These are phyloP conservation scores for Alternaria panax DNA, from an alignment of 2,329 filamentous ascomycete species.

Conservation along the genomic window DNA sequence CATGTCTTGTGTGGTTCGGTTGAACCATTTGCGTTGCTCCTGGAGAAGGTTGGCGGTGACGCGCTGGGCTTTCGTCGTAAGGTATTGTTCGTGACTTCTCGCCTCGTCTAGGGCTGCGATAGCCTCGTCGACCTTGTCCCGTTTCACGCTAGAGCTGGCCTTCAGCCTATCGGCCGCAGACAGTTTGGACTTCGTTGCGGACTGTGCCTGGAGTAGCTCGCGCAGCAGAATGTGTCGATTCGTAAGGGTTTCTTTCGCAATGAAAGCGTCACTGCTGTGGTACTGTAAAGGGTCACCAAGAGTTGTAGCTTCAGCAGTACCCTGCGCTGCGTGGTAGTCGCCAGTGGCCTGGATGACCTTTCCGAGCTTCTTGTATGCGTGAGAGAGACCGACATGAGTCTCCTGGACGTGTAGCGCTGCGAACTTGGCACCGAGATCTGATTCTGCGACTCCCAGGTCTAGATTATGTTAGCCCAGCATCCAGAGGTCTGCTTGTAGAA, in stretches of 20 bases:
- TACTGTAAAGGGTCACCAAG: conserved; percentile 93
- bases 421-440: conserved; percentile 91
- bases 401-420: conserved; percentile 88
- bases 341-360: conserved; percentile 92
- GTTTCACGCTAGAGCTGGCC: conserved; percentile 81
- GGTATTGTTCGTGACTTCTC: conserved; percentile 77
- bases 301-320: conserved; percentile 93
- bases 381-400: conserved; percentile 83
- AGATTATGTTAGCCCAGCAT: conserved; percentile 37
- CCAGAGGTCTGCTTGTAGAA: background rate
- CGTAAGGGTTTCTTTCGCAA: conserved; percentile 96
- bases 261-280: conserved; percentile 93
- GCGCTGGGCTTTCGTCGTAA: conserved; percentile 83
- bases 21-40: conserved; percentile 91
- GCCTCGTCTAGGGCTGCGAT: conserved; percentile 90
- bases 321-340: conserved; percentile 95
- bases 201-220: conserved; percentile 90
- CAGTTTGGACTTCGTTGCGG: conserved; percentile 80
- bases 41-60: conserved; percentile 88
- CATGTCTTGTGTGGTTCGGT: conserved; percentile 83
- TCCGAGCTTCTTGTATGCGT: conserved; percentile 93
- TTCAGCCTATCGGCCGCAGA: conserved; percentile 89
- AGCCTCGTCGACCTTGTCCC: conserved; percentile 98
- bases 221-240: conserved; percentile 96
- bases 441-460: conserved; percentile 91